These are phyloP conservation scores for Suillus subalutaceus DNA, from an alignment of 768 basidiomycete species.

Conservation along the genomic window DNA sequence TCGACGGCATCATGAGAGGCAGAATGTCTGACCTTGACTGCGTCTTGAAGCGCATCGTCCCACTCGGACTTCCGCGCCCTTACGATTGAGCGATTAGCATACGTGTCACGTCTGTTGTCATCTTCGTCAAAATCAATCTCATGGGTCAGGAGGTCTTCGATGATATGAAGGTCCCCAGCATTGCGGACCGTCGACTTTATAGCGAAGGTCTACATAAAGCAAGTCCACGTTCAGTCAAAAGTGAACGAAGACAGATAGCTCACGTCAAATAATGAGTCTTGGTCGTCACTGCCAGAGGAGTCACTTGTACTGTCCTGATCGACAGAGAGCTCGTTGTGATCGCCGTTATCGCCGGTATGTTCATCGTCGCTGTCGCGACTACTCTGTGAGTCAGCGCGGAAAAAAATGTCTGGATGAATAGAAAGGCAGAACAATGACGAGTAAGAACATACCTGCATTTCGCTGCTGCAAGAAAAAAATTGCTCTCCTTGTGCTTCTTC, in stretches of 20 bases:
- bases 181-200: background rate
- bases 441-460: background rate
- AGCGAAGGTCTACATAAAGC: background rate
- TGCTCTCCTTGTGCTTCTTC: background rate
- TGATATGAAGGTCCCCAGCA: background rate
- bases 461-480: background rate
- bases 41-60: background rate
- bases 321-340: background rate
- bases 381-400: background rate
- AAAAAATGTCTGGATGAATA: background rate
- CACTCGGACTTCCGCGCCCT: background rate
- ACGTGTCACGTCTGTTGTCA: background rate
- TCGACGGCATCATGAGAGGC: background rate
- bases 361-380: background rate
- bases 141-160: background rate
- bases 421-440: background rate
- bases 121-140: background rate
- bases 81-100: constrained; percentile 1
- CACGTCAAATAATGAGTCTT: background rate
- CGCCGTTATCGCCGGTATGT: background rate
- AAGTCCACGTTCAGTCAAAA: background rate
- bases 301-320: background rate
- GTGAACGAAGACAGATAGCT: background rate
- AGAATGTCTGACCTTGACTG: background rate
- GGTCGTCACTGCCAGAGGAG: background rate